These are phyloP conservation scores for Boletales sp. DNA, from an alignment of 768 basidiomycete species.

Conservation along the genomic window DNA sequence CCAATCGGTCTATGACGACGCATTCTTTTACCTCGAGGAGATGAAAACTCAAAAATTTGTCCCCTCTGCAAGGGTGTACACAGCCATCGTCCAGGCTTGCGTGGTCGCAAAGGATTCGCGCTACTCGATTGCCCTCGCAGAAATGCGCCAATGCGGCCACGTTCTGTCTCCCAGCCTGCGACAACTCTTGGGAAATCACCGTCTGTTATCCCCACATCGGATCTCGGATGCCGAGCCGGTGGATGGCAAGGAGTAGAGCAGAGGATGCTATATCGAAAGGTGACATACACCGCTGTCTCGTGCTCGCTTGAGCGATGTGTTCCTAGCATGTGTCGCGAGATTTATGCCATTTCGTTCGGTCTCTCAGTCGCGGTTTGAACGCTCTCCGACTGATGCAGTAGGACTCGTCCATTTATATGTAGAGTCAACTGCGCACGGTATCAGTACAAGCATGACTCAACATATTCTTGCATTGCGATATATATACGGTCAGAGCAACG, in stretches of 20 bases:
- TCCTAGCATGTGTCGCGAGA: neutral
- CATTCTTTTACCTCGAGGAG: constrained; percentile 85
- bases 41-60: constrained; percentile 65
- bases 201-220: constrained; percentile 3
- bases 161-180: constrained; percentile 28
- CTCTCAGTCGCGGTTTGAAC: too few species aligned
- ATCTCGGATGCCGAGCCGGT: neutral
- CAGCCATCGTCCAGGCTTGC: constrained; percentile 57
- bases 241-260: neutral
- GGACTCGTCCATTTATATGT: too few species aligned
- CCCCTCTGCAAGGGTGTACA: constrained; percentile 58
- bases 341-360: neutral
- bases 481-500: constrained; percentile 28
- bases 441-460: constrained; percentile 17
- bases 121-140: constrained; percentile 60
- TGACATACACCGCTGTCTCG: neutral
- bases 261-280: neutral
- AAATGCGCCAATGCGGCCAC: constrained; percentile 67
- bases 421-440: neutral
- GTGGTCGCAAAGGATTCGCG: constrained; percentile 54
- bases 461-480: constrained; percentile 30
- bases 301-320: neutral
- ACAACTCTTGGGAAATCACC: constrained; percentile 27
- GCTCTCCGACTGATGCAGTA: too few species aligned
- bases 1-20: constrained; percentile 75